phyloP scores from a whole-genome alignment of 352 stramenopile species.

The Phytophthora lateralis region DNA sequence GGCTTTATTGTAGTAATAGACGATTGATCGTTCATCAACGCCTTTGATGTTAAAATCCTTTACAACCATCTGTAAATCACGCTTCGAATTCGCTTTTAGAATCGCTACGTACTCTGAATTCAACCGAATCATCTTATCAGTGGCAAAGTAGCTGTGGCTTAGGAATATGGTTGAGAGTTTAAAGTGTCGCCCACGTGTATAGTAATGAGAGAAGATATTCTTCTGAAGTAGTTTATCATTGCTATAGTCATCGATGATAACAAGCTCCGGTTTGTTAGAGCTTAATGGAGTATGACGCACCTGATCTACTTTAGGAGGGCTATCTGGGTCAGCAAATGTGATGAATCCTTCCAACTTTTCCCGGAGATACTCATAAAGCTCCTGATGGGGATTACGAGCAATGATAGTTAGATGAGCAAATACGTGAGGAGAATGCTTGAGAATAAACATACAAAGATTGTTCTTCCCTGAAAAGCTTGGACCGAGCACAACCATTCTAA shows the following conservation, averaged over 20 bases:
- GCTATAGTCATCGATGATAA: conserved; percentile 25
- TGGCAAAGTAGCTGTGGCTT: conserved; percentile 9
- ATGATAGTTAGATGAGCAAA: conserved; percentile 18
- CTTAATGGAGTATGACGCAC: conserved; percentile 3
- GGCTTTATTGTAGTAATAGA: conserved; percentile 21
- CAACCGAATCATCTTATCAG: conserved; percentile 12
- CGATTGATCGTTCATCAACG: conserved; percentile 9
- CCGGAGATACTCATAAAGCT: conserved; percentile 2
- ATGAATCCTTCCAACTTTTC: conserved; percentile 16
- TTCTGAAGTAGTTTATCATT: conserved; percentile 18
- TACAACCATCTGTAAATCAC: conserved; percentile 17
- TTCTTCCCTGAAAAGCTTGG: conserved; percentile 8
- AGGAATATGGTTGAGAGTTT: conserved; percentile 10
- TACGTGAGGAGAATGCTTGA: conserved; percentile 11
- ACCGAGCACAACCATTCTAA: conserved; percentile 9
- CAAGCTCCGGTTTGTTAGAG: conserved; percentile 16
- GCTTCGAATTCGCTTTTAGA: conserved; percentile 17
- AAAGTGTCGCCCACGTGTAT: background rate
- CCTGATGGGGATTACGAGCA: conserved; percentile 8
- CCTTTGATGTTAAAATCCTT: conserved; percentile 19
- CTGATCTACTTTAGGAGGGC: conserved; percentile 1
- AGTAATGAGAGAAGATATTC: conserved; percentile 5
- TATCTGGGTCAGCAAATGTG: conserved; percentile 8
- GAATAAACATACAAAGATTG: conserved; percentile 9
- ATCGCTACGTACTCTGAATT: conserved; percentile 17